phyloP scores from a whole-genome alignment of 2,329 filamentous ascomycete genomes.

The Calonectria leucothoes region DNA sequence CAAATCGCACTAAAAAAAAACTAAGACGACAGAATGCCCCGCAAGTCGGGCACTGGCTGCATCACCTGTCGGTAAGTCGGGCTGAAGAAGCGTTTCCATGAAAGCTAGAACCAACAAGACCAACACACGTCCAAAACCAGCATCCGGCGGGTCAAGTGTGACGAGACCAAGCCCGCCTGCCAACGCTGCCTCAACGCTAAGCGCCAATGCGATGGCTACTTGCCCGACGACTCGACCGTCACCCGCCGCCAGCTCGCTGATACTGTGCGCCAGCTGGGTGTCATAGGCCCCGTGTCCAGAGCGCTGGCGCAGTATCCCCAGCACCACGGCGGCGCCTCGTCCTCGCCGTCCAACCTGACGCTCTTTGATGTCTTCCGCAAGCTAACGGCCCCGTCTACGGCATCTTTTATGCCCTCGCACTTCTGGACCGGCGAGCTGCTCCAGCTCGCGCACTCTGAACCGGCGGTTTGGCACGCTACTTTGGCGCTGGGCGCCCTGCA shows the following conservation, averaged over 20 bases:
- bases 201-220: slow-evolving; percentile 50
- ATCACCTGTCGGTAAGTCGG: slow-evolving; percentile 41
- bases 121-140: slow-evolving; percentile 27
- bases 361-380: slow-evolving; percentile 51
- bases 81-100: not conserved
- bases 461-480: slow-evolving; percentile 50
- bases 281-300: slow-evolving; percentile 44
- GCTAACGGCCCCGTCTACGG: slow-evolving; percentile 43
- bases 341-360: slow-evolving; percentile 27
- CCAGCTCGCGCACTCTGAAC: slow-evolving; percentile 48
- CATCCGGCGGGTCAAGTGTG: slow-evolving; percentile 52
- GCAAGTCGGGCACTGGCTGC: slow-evolving; percentile 40
- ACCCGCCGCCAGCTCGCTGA: slow-evolving; percentile 47
- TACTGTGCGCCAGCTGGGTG: slow-evolving; percentile 41
- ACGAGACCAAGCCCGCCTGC: slow-evolving; percentile 47
- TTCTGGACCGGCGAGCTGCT: slow-evolving; percentile 49
- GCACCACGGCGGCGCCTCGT: slow-evolving; percentile 3
- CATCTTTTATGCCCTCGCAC: slow-evolving; percentile 41
- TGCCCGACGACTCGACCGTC: slow-evolving; percentile 34
- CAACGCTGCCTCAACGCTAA: slow-evolving; percentile 38
- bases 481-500: slow-evolving; percentile 51
- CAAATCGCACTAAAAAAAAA: not conserved
- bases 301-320: slow-evolving; percentile 35
- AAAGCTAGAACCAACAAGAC: not conserved
- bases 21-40: slow-evolving; percentile 28